Evolutionary conservation across 1,284 basidiomycete species (phyloP).

Genomic region (Fomitiporia mediterranea): DNA sequence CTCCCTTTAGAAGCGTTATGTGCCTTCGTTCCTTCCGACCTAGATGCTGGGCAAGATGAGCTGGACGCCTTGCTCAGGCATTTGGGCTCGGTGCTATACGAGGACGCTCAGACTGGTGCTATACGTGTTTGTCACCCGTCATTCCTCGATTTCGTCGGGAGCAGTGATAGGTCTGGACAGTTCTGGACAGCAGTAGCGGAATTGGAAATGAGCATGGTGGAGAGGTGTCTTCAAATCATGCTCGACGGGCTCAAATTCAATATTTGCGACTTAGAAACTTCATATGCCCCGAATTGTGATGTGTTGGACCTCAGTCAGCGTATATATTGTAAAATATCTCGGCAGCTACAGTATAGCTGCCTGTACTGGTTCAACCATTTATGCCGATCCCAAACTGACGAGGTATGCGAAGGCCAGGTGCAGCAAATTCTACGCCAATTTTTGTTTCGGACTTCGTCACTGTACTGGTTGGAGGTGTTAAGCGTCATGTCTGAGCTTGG

Average conservation of each 20-base stretch:
- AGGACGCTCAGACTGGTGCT: background rate
- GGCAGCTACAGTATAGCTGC: background rate
- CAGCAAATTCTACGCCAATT: background rate
- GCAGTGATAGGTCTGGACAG: background rate
- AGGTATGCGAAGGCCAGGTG: background rate
- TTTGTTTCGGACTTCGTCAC: background rate
- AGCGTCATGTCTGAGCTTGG: background rate
- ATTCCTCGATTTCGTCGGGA: constrained; percentile 18
- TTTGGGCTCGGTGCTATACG: too few species aligned
- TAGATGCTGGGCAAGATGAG: too few species aligned
- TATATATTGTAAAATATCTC: background rate
- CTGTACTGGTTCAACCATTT: constrained; percentile 2
- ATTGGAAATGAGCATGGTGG: constrained; percentile 10
- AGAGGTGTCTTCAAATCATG: constrained; percentile 28
- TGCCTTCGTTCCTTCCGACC: background rate
- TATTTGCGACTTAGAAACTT: constrained; percentile 29
- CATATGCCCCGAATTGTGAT: constrained; percentile 26
- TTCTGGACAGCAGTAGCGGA: constrained; percentile 26
- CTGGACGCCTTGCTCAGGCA: too few species aligned
- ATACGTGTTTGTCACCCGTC: constrained; percentile 12
- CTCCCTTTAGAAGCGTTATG: background rate
- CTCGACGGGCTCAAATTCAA: constrained; percentile 32
- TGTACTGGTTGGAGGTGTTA: constrained; percentile 3
- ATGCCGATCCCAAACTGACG: background rate
- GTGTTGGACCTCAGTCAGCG: constrained; percentile 21